Conservation (phyloP, 371 early-diverging fungal genomes). For the Batkoa obscura region DNA sequence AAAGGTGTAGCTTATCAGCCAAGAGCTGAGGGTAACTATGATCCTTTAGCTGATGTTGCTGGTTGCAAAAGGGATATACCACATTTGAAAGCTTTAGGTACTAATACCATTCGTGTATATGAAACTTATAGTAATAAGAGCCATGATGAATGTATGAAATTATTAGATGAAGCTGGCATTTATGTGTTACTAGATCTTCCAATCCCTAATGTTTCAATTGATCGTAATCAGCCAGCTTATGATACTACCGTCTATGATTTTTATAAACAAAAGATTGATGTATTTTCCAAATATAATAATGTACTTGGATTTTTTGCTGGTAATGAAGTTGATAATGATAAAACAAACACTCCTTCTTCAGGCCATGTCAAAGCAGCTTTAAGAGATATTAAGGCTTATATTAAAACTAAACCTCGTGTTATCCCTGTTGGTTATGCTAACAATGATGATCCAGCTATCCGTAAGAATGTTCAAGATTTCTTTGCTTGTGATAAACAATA, state of each 20-base stretch:
- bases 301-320: slow-evolving; percentile 52
- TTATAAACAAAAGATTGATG: slow-evolving; percentile 36
- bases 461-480: slow-evolving; percentile 41
- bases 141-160: slow-evolving; percentile 58
- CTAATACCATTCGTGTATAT: slow-evolving; percentile 61
- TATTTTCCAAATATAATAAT: slow-evolving; percentile 41
- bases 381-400: slow-evolving; percentile 47
- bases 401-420: slow-evolving; percentile 19
- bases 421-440: slow-evolving; percentile 68
- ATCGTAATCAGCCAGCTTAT: slow-evolving; percentile 44
- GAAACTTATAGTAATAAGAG: slow-evolving; percentile 33
- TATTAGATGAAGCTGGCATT: slow-evolving; percentile 40
- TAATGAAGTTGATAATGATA: slow-evolving; percentile 60
- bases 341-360: slow-evolving; percentile 39
- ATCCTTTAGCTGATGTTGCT: slow-evolving; percentile 36
- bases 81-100: slow-evolving; percentile 39
- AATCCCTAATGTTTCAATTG: slow-evolving; percentile 37
- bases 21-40: slow-evolving; percentile 21
- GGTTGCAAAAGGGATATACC: slow-evolving; percentile 46
- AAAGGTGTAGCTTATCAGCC: slow-evolving; percentile 69
- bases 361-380: slow-evolving; percentile 52
- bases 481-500: slow-evolving; percentile 49
- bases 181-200: slow-evolving; percentile 51
- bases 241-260: slow-evolving; percentile 29
- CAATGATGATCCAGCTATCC: slow-evolving; percentile 49